Base-by-base conservation (phyloP, 495 filamentous ascomycete genomes). In the Xylaria cubensis region DNA sequence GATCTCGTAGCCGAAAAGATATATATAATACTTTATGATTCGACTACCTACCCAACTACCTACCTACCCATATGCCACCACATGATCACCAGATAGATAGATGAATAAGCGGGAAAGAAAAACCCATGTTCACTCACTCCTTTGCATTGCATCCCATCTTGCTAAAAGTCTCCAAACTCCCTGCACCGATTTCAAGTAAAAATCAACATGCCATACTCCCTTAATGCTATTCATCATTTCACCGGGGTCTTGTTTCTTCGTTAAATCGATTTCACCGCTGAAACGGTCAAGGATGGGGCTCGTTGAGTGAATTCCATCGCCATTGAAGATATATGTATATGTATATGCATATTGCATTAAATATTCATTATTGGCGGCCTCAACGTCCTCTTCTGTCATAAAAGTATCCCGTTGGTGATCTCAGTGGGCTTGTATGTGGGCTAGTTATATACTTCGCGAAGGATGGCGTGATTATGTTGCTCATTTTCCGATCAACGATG, bases 171-270 rank as follows among this genome's bases (percentile, higher is more conserved):
- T 66, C 64, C 2, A n/a, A 48, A 65, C 19, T 42, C 42, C 42
- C 63, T n/a, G 2, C 63, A 34, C 7, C 10, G 24, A 19, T 34
- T 53, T 29, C n/a, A 26, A 61, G 2, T n/a, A 39, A 39, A 46
- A 59, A 19, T 15, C 56, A 61, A 55, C 65, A 56, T 69, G 66
- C 67, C 67, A 69, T 46, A 69, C 67, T 69, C 67, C 67, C 67
- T 36, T 46, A 62, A 62, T 50, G 41, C 55, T 48, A 61, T 51
- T 69, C 53, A 36, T 21, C 55, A 24, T 46, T 29, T 55, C 53
- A 19, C 51, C 51, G 32, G 17, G 56, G 17, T 46, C 36, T 50
- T 62, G 24, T 39, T 7, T 21, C 24, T 61, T 21, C 32, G 56
- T 34, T 39, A 39, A 3, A 3, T 39, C n/a, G 26, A 51, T 48